phyloP scores from a whole-genome alignment of 208 protist genomes.

The Naegleria lovaniensis region DNA sequence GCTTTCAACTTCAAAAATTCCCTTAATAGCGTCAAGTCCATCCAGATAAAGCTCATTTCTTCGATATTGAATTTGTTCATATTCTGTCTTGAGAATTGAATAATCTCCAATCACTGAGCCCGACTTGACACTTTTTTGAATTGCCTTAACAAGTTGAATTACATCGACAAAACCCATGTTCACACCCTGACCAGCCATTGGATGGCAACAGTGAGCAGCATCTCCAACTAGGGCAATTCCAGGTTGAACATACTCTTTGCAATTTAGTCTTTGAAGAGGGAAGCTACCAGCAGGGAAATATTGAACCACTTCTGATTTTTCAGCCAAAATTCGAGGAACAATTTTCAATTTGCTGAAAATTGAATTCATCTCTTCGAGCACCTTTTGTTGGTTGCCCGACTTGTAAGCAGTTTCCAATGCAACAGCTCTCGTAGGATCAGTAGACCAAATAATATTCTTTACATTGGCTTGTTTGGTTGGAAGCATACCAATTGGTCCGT shows the following conservation, averaged over 20 bases:
- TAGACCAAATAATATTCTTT: conserved; percentile 10
- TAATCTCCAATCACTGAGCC: neutral
- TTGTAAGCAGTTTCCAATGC: neutral
- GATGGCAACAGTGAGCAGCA: conserved; percentile 12
- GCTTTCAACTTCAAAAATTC: neutral
- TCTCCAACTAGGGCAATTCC: conserved; percentile 9
- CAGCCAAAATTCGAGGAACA: neutral
- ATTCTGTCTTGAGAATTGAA: neutral
- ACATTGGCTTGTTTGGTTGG: neutral
- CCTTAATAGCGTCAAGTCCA: neutral
- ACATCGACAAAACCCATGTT: conserved; percentile 23
- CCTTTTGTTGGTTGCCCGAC: neutral
- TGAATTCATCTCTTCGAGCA: neutral
- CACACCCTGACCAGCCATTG: conserved; percentile 16
- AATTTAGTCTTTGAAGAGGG: neutral
- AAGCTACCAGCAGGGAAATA: neutral
- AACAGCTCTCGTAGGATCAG: neutral
- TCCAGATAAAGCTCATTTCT: neutral
- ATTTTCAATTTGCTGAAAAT: neutral
- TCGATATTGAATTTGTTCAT: neutral
- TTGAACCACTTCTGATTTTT: neutral
- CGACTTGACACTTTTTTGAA: neutral
- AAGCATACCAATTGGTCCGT: conserved; percentile 10
- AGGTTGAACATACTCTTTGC: neutral
- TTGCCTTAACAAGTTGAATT: neutral